Evolutionary conservation across 2,329 filamentous ascomycete species (phyloP).

Genomic region (Xylariales sp.): DNA sequence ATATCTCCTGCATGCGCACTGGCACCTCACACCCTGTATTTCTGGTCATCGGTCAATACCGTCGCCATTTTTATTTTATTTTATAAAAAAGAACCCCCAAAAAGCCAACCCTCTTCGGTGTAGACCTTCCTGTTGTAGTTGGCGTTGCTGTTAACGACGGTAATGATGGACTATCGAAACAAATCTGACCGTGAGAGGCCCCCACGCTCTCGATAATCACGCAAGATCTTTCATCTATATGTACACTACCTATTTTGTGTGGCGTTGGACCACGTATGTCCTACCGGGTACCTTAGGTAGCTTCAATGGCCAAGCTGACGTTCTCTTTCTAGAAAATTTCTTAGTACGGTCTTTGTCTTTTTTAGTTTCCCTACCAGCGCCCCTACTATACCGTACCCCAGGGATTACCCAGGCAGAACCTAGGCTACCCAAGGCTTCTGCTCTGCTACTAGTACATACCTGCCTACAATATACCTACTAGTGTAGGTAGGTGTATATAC

Average conservation of each 20-base stretch:
- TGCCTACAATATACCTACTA: too few relatives aligned
- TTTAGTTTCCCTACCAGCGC: not conserved
- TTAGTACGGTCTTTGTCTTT: constrained; percentile 1
- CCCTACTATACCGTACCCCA: not conserved
- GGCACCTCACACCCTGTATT: not conserved
- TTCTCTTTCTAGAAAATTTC: constrained; percentile 1
- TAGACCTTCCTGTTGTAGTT: constrained; percentile 36
- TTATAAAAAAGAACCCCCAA: not conserved
- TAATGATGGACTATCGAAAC: constrained; percentile 18
- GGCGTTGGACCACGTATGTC: constrained; percentile 7
- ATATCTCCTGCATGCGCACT: constrained; percentile 17
- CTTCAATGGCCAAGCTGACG: constrained; percentile 2
- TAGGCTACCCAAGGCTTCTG: too few relatives aligned
- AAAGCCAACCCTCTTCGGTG: not conserved
- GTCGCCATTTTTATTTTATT: not conserved
- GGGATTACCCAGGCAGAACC: too few relatives aligned
- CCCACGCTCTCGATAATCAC: constrained; percentile 27
- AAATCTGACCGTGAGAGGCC: constrained; percentile 30
- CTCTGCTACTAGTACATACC: too few relatives aligned
- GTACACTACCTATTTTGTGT: not conserved
- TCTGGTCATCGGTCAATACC: constrained; percentile 8
- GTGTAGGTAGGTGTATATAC: too few relatives aligned
- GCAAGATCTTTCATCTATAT: constrained; percentile 12
- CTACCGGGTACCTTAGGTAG: not conserved
- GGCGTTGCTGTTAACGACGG: constrained; percentile 22